These are phyloP conservation scores for Francoa sonchifolia DNA, from an alignment of 441 rosid species.

Conservation along the genomic window DNA sequence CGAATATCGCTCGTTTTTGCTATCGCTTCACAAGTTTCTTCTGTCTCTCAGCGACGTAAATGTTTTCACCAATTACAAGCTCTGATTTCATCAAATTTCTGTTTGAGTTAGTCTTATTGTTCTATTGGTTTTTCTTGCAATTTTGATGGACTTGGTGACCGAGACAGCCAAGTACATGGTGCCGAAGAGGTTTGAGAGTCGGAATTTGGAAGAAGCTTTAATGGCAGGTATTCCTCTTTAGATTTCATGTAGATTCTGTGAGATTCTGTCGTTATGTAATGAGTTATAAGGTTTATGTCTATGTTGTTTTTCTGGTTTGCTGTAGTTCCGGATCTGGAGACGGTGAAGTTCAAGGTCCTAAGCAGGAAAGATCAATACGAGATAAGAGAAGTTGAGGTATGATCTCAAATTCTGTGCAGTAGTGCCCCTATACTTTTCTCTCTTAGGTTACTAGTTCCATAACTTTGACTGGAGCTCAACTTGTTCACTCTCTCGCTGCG, in stretches of 20 bases:
- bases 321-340: constrained; percentile 81
- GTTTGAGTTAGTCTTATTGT: not conserved
- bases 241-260: not conserved
- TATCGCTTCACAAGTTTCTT: not conserved
- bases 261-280: not conserved
- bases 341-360: constrained; percentile 47
- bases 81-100: not conserved
- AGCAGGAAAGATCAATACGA: constrained; percentile 47
- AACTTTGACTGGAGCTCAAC: too few relatives aligned
- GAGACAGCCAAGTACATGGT: constrained; percentile 61
- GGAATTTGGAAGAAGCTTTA: constrained; percentile 65
- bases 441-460: too few relatives aligned
- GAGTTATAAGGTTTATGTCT: not conserved
- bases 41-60: not conserved
- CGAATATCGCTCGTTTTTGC: not conserved
- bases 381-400: constrained; percentile 80
- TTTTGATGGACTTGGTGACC: constrained; percentile 45
- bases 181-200: constrained; percentile 54
- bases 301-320: not conserved
- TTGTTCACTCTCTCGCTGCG: too few relatives aligned
- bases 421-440: too few relatives aligned
- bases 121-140: constrained; percentile 19
- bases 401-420: constrained; percentile 1
- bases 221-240: constrained; percentile 46
- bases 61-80: too few relatives aligned